Evolutionary conservation across 2,329 filamentous ascomycete genomes (phyloP).

Genomic region (Xylariaceae sp.): DNA sequence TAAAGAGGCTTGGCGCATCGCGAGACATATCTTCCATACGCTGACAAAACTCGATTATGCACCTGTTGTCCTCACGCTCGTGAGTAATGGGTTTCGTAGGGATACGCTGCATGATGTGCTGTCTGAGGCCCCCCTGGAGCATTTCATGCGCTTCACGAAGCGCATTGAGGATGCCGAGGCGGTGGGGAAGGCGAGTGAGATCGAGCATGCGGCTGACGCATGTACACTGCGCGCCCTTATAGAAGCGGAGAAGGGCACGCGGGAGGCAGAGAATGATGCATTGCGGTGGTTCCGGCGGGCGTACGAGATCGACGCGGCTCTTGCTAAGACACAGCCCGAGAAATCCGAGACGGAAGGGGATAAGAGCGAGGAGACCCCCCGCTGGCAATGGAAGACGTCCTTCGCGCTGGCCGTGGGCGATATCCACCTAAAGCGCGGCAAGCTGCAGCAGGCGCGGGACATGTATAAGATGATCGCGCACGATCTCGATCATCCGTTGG

Average conservation of each 20-base stretch:
- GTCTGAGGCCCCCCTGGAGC: slow-evolving; percentile 19
- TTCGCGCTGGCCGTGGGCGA: slow-evolving; percentile 31
- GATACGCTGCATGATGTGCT: slow-evolving; percentile 10
- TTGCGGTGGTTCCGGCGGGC: slow-evolving; percentile 31
- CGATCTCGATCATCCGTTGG: slow-evolving; percentile 31
- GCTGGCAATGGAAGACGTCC: slow-evolving; percentile 35
- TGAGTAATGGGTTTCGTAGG: slow-evolving; percentile 20
- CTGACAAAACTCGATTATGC: slow-evolving; percentile 32
- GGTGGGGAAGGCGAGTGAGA: background rate
- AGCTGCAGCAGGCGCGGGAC: slow-evolving; percentile 22
- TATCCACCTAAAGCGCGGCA: slow-evolving; percentile 24
- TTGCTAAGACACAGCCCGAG: too few relatives aligned
- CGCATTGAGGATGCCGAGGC: slow-evolving; percentile 22
- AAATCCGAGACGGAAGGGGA: too few relatives aligned
- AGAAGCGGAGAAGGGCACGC: slow-evolving; percentile 17
- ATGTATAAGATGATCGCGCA: slow-evolving; percentile 26
- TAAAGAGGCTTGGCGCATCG: slow-evolving; percentile 21
- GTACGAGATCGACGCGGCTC: slow-evolving; percentile 5
- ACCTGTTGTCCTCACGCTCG: slow-evolving; percentile 35
- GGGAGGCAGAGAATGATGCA: slow-evolving; percentile 23
- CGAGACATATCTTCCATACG: slow-evolving; percentile 34
- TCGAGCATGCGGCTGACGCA: slow-evolving; percentile 29
- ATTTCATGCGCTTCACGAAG: slow-evolving; percentile 18
- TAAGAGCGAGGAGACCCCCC: background rate
- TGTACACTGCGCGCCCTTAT: slow-evolving; percentile 35